Base-by-base conservation (phyloP, 129 eudicot genomes). In the Deinandra increscens region DNA sequence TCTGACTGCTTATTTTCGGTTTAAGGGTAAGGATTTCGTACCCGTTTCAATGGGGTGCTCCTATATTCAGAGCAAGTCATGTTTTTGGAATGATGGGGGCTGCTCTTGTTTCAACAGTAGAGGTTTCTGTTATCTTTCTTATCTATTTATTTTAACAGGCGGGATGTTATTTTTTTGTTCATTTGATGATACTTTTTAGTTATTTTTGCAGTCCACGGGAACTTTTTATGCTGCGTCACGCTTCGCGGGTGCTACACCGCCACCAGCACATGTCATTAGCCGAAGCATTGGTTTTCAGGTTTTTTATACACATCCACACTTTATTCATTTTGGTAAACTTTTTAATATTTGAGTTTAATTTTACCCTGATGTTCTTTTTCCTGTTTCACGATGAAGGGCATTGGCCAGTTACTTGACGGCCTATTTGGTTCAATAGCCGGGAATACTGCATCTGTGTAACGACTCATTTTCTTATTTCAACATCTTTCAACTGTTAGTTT, bases 41-140 rank as follows among this genome's bases (percentile, higher is more conserved):
- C 68, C 99, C 99, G 11, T 89, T 93, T 54, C 99, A 93, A 68
- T 93, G 95, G 97, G 99, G 99, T 34, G 11, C 93, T 45, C 99
- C 99, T 18, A 89, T 93, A 72, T 93, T 93, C 69, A 89, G 99
- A 81, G 99, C 99, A 22, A 81, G 95, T 75, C 91, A 87, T 72
- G 99, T 93, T 54, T 93, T 93, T 59, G 99, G 97, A 22, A 93
- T 93, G 99, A 78, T 89, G 84, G 99, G 99, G 37, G 97, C 97
- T 15, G 97, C 90, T 75, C 95, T 93, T 81, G 99, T 93, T 69
- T 80, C 99, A n/a, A 81, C 95, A 44, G 84, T 87, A 67, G 99
- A 93, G 95, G 99, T 93, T 59, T 63, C 65, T 45, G 43, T 26
- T 22, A 29, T 55, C 23, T 23, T 60, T 10, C 20, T 41, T 33